phyloP scores from a whole-genome alignment of 2,329 filamentous ascomycete species.

The Colletotrichum lentis region DNA sequence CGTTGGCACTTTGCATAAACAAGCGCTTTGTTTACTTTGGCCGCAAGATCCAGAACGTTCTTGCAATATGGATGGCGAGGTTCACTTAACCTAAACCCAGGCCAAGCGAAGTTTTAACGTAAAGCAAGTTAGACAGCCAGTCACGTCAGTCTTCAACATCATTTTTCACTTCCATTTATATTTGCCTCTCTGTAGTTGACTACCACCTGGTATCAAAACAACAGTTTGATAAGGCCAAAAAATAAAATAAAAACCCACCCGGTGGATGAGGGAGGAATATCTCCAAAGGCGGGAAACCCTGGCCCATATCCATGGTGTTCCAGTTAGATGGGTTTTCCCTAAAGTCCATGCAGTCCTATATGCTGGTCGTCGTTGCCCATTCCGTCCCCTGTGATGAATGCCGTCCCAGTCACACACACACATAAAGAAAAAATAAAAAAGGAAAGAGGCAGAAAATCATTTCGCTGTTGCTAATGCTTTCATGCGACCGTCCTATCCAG shows the following conservation, averaged over 20 bases:
- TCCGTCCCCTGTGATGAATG: constrained; percentile 29
- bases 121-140: too few relatives aligned
- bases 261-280: not conserved
- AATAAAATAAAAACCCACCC: not conserved
- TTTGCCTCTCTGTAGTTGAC: constrained; percentile 13
- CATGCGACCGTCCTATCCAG: constrained; percentile 34
- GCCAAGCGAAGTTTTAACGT: not conserved
- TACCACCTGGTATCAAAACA: constrained; percentile 32
- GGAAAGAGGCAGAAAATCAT: constrained; percentile 19
- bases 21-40: not conserved
- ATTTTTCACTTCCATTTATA: constrained; percentile 12
- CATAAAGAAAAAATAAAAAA: constrained; percentile 1
- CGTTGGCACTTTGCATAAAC: not conserved
- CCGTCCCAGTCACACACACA: constrained; percentile 9
- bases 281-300: constrained; percentile 15
- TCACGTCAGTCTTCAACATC: not conserved
- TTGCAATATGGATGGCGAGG: not conserved
- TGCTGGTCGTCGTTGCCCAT: constrained; percentile 28
- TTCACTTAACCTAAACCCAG: not conserved
- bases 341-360: constrained; percentile 36
- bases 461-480: constrained; percentile 38
- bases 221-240: not conserved
- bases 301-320: constrained; percentile 24
- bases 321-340: constrained; percentile 16
- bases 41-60: not conserved